Evolutionary conservation across 495 filamentous ascomycete genomes (phyloP), one percentile per base, ranked within the genome.

Genomic region (Penicillium taxi): DNA sequence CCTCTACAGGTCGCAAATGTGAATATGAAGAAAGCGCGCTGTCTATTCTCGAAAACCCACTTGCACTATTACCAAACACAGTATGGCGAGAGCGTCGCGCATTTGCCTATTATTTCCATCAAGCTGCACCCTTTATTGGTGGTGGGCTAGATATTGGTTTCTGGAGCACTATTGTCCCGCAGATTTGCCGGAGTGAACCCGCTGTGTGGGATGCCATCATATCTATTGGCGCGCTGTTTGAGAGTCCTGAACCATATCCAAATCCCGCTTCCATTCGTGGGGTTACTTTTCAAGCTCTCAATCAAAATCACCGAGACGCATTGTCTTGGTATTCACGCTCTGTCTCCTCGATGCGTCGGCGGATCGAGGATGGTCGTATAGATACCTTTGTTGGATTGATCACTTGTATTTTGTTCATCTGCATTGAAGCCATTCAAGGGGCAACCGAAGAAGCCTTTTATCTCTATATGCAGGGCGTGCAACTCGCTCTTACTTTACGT

Each of bases 191-290:
- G 23, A 55, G 54, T 29, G 74, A 78, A 41, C 73, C 76, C 0
- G 74, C 74, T 0, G 67, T 80, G 1, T 73, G 73, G 52, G 74
- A 80, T 47, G 76, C 75, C 19, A 69, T 80, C 34, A 64, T 60
- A 30, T 47, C 62, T 7, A 65, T 81, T 18, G 72, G 73, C 52
- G 64, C 70, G 6, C 52, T 80, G 11, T 75, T 75, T 41, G 74
- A 64, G 29, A 52, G 37, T 26, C 50, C 50, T 19, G 47, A 57
- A 11, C 44, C 47, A 13, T 48, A 29, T 6, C 24, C 52, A 1
- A 32, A 52, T 33, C 26, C 43, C 4, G 19, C 32, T 26, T 25
- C 36, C 1, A 6, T 39, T 7, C 48, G 39, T 3, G 35, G 38
- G 2, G 44, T 9, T 14, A 14, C 25, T 42, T 52, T 32, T 31